phyloP scores from a whole-genome alignment of 2,329 filamentous ascomycete genomes.

The Hypoxylon sp. region DNA sequence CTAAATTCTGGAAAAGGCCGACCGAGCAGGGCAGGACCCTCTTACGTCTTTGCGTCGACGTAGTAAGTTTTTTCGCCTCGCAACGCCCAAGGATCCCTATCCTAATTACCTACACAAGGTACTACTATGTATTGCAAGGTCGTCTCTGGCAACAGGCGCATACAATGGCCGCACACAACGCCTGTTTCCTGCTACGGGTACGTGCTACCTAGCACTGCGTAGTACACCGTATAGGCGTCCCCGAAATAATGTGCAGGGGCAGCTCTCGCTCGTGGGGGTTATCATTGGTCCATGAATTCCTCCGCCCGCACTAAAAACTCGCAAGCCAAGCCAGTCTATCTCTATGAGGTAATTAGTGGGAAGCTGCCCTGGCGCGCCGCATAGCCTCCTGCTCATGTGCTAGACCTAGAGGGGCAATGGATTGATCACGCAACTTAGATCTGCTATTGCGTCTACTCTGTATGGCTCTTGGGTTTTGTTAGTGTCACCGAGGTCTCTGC shows the following conservation, averaged over 20 bases:
- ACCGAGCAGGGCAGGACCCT: conserved; percentile 38
- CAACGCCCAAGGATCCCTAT: conserved; percentile 5
- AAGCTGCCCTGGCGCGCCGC: conserved; percentile 15
- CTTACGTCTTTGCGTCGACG: conserved; percentile 6
- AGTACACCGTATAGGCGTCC: conserved; percentile 27
- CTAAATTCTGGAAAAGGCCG: conserved; percentile 14
- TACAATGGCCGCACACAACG: background rate
- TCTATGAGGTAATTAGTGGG: conserved; percentile 22
- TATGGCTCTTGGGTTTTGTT: background rate
- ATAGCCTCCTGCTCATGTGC: conserved; percentile 2
- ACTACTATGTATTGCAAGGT: background rate
- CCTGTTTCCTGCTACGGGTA: background rate
- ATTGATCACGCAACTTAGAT: conserved; percentile 38
- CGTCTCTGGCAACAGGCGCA: conserved; percentile 1
- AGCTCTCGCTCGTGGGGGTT: conserved; percentile 16
- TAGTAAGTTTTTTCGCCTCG: conserved; percentile 1
- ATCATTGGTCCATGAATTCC: conserved; percentile 28
- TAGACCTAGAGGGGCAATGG: conserved; percentile 25
- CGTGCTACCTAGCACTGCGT: background rate
- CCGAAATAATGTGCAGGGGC: conserved; percentile 29
- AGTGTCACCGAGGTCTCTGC: conserved; percentile 8
- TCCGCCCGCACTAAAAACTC: conserved; percentile 20
- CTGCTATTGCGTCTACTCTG: conserved; percentile 32
- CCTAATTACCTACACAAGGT: conserved; percentile 1
- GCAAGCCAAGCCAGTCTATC: background rate